Evolutionary conservation across 257 asterid species (phyloP), one percentile per base, ranked within the genome.

Genomic region (Marsdenia floribunda): DNA sequence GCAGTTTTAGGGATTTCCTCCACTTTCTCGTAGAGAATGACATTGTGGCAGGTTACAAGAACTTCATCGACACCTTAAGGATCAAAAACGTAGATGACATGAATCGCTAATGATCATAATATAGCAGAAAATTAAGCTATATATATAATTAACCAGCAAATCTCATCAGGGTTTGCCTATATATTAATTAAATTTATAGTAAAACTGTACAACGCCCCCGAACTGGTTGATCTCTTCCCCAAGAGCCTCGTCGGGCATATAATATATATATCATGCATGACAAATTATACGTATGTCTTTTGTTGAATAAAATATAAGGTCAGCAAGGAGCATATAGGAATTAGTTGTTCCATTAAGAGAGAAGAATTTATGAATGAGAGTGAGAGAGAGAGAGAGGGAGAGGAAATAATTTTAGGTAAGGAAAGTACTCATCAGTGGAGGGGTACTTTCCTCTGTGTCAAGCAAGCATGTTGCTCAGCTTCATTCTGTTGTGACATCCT

Each of bases 1-100:
- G 91, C 68, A 82, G 89, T 33, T 86, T 89, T n/a, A 65, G 75
- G 59, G 89, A 89, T 60, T 87, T 86, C 33, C 69, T 89, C 68
- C 47, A 81, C 29, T 83, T 83, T 66, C 72, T 86, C 22, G 68
- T 83, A 44, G 73, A 78, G 29, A 83, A 81, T 76, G 85, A 85
- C 50, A 59, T 88, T 58, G 79, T 78, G 9, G 76, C 76, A 15
- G 88, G 89, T 21, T 55, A 55, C 21, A 72, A 46, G 70, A 80
- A 76, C 24, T 86, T 83, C 50, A 82, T 87, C 4, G 42, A 78
- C 16, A 74, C 86, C 0, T 73, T 87, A 49, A 78, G 75, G 83
- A 73, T 80, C 6, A 11, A 73, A 33, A 21, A 49, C 12, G 59
- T 53, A 47, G 42, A 61, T 22, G 24, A 13, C 74, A 7, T 8